Conservation (phyloP, 2,329 filamentous ascomycete genomes). For the Aspergillus pseudoglaucus region DNA sequence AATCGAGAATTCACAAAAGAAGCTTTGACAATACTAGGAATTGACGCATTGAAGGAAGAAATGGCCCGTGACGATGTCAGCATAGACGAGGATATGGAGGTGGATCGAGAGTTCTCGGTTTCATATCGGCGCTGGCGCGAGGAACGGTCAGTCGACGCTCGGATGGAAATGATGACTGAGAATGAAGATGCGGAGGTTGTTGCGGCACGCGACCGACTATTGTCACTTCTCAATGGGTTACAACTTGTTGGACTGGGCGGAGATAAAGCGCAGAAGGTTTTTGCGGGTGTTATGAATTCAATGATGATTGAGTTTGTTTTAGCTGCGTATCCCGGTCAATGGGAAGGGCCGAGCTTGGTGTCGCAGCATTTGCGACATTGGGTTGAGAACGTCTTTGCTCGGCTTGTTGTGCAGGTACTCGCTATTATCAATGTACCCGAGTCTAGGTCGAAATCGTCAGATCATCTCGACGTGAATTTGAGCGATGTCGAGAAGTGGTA, state of each 20-base stretch:
- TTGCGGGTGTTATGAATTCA: slow-evolving; percentile 53
- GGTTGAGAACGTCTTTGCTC: slow-evolving; percentile 50
- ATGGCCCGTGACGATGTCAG: slow-evolving; percentile 11
- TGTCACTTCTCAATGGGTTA: slow-evolving; percentile 40
- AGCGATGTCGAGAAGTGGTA: slow-evolving; percentile 48
- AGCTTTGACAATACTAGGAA: slow-evolving; percentile 37
- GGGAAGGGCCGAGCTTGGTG: slow-evolving; percentile 46
- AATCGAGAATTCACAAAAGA: slow-evolving; percentile 40
- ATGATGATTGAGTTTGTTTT: slow-evolving; percentile 52
- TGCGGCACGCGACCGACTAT: slow-evolving; percentile 27
- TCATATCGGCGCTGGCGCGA: slow-evolving; percentile 34
- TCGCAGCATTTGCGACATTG: slow-evolving; percentile 48
- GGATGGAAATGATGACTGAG: slow-evolving; percentile 28
- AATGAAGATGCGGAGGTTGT: slow-evolving; percentile 22
- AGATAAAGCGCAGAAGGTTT: slow-evolving; percentile 49
- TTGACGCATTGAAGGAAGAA: slow-evolving; percentile 25
- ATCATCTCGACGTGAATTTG: slow-evolving; percentile 28
- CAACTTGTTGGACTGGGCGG: slow-evolving; percentile 51
- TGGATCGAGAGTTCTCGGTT: slow-evolving; percentile 30
- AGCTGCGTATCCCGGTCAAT: slow-evolving; percentile 52
- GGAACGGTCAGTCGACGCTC: slow-evolving; percentile 21
- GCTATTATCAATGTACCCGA: slow-evolving; percentile 30
- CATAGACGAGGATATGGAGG: slow-evolving; percentile 29
- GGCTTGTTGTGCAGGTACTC: slow-evolving; percentile 46
- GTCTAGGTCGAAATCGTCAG: slow-evolving; percentile 14